Base-by-base conservation (phyloP, 495 filamentous ascomycete species). In the Xylaria cubensis region DNA sequence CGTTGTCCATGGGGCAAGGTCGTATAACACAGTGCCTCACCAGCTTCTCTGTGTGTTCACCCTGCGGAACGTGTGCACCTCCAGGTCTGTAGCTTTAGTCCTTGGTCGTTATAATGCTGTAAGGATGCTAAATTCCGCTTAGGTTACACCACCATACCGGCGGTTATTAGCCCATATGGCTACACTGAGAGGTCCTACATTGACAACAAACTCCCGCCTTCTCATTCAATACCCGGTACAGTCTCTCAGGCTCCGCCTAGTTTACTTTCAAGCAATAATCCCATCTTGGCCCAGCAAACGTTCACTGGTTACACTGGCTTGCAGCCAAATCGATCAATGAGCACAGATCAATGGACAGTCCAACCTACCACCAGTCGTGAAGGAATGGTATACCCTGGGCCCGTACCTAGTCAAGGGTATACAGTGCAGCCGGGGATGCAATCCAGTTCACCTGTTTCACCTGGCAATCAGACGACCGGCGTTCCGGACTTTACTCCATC, bases 331-430 rank as follows among this genome's bases (percentile, higher is more conserved):
- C 77, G 76, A 42, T 76, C 76, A 39, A 77, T 78, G 73, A 73
- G 75, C n/a, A 64, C 8, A 76, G 76, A 46, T 76, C 76, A 48
- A 78, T 78, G 73, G 74, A 73, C 13, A 62, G 61, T 80, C 29
- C 83, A 84, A 70, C 80, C 83, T 50, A 65, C 77, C 58, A 76
- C 79, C 39, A 76, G 75, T 58, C 74, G 78, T 62, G 84, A 86
- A 71, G 82, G 78, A 41, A 85, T 86, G 84, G 74, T 84, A 34
- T 86, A 86, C 69, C 82, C 84, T n/a, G 69, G 41, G 58, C 62
- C 72, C 21, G 66, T 81, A n/a, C 13, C 78, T 32, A 62, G 64
- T 10, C 72, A 74, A 56, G 79, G 75, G 46, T 83, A 77, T 69
- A 74, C 75, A 62, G 70, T 53, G 66, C 74, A 74, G 32, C 67